Conservation (phyloP, 768 basidiomycete genomes). For the Filobasidium wieringae region DNA sequence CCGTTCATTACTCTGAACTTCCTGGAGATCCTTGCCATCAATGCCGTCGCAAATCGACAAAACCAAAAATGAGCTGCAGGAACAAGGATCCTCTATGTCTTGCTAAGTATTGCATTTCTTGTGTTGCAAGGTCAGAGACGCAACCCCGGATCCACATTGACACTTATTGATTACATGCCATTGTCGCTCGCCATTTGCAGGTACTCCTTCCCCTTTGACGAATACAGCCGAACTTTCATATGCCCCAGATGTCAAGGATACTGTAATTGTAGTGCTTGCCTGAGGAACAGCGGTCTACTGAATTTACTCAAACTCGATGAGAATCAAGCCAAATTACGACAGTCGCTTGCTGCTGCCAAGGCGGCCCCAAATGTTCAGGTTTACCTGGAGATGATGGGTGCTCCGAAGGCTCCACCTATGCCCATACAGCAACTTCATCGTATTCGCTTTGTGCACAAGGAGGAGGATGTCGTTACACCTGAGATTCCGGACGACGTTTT, state of each 20-base stretch:
- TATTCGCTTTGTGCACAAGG: conserved; percentile 10
- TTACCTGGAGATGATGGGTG: conserved; percentile 14
- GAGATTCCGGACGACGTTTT: conserved; percentile 10
- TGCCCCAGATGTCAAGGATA: conserved; percentile 34
- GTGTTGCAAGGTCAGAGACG: conserved; percentile 16
- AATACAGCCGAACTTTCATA: conserved; percentile 28
- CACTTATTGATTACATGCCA: background rate
- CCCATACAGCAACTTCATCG: conserved; percentile 3
- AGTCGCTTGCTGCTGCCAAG: conserved; percentile 5
- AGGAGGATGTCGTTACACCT: conserved; percentile 6
- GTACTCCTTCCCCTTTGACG: conserved; percentile 33
- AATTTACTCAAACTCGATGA: conserved; percentile 4
- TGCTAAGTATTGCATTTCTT: conserved; percentile 27
- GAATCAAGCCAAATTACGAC: background rate
- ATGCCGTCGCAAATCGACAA: conserved; percentile 25
- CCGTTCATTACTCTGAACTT: background rate
- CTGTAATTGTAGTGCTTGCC: conserved; percentile 33
- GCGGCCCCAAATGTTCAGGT: conserved; percentile 1
- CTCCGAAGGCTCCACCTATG: conserved; percentile 5
- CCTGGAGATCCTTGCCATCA: conserved; percentile 34
- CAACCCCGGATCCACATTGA: conserved; percentile 2
- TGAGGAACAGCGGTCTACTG: conserved; percentile 25
- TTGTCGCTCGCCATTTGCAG: conserved; percentile 11
- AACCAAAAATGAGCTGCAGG: conserved; percentile 32
- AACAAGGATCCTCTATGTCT: conserved; percentile 25